Percentiles rank a stretch among this genome's conserved stretches.
phyloP scores from a whole-genome alignment of 2,329 filamentous ascomycete genomes.

The Arthroderma uncinatum region DNA sequence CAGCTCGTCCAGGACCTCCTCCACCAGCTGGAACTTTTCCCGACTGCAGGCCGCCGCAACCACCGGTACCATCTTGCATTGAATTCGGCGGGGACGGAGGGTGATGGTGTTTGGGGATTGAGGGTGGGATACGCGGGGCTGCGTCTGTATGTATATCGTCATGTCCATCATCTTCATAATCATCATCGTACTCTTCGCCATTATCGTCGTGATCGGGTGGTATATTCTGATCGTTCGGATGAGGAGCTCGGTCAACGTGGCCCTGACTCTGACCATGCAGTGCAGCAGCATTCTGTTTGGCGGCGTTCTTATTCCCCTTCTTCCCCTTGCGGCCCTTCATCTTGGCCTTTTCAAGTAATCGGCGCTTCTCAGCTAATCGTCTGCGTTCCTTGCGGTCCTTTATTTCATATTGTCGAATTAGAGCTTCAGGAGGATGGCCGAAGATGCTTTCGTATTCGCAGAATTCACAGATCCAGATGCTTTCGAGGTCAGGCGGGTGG shows the following conservation, averaged over 20 bases:
- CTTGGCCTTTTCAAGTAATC: slow-evolving; percentile 83
- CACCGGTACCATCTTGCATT: background rate
- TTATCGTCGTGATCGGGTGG: slow-evolving; percentile 8
- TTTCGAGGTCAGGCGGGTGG: slow-evolving; percentile 57
- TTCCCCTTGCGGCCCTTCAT: slow-evolving; percentile 84
- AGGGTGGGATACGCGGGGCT: slow-evolving; percentile 30
- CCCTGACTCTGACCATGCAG: background rate
- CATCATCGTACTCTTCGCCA: slow-evolving; percentile 29
- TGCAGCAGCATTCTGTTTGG: slow-evolving; percentile 29
- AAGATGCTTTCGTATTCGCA: slow-evolving; percentile 97
- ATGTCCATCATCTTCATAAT: slow-evolving; percentile 43
- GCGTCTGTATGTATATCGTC: slow-evolving; percentile 32
- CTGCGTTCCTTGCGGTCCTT: slow-evolving; percentile 80
- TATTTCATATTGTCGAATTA: slow-evolving; percentile 87
- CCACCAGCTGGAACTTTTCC: slow-evolving; percentile 21
- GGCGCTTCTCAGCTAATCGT: slow-evolving; percentile 71
- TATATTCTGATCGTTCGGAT: background rate
- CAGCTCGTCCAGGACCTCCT: slow-evolving; percentile 16
- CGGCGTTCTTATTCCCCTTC: slow-evolving; percentile 61
- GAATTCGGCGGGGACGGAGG: background rate
- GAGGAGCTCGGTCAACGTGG: background rate
- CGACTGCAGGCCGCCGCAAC: slow-evolving; percentile 10
- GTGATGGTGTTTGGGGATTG: slow-evolving; percentile 45
- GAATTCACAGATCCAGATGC: slow-evolving; percentile 94
- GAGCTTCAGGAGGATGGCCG: slow-evolving; percentile 67